These are phyloP conservation scores for Rhodosporidiobolus sp. DNA, from an alignment of 768 basidiomycete species.

Conservation along the genomic window DNA sequence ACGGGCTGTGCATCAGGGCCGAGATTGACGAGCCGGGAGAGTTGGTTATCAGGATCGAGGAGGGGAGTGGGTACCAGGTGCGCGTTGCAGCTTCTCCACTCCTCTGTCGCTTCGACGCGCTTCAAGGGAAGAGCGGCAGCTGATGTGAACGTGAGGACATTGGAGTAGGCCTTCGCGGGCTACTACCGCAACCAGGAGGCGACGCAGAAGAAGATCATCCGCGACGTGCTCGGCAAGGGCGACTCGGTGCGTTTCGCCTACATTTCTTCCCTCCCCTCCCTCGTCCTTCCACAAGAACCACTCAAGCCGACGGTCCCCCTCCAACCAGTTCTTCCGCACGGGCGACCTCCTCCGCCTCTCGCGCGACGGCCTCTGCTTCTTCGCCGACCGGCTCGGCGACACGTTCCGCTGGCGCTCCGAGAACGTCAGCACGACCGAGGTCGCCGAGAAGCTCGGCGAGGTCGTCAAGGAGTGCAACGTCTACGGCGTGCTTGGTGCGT, in stretches of 20 bases:
- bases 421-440: constrained; percentile 33
- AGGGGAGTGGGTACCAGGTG: constrained; percentile 20
- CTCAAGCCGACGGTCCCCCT: no score
- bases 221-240: constrained; percentile 31
- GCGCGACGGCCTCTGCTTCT: constrained; percentile 28
- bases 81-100: not conserved
- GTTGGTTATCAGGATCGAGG: constrained; percentile 26
- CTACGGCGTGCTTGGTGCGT: constrained; percentile 32
- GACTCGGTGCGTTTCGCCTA: no score
- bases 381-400: constrained; percentile 35
- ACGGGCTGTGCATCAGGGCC: constrained; percentile 24
- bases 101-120: not conserved
- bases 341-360: constrained; percentile 31
- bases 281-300: no score
- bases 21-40: constrained; percentile 29
- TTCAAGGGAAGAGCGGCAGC: no score
- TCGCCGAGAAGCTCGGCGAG: constrained; percentile 25
- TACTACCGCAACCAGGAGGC: constrained; percentile 28
- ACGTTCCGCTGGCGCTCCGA: constrained; percentile 40
- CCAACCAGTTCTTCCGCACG: constrained; percentile 27
- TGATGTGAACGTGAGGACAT: not conserved
- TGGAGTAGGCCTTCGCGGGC: constrained; percentile 20
- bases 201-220: constrained; percentile 40
- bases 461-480: constrained; percentile 30
- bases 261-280: no score